phyloP scores from a whole-genome alignment of 2,329 filamentous ascomycete genomes.

The Apiospora rasikravindrae region DNA sequence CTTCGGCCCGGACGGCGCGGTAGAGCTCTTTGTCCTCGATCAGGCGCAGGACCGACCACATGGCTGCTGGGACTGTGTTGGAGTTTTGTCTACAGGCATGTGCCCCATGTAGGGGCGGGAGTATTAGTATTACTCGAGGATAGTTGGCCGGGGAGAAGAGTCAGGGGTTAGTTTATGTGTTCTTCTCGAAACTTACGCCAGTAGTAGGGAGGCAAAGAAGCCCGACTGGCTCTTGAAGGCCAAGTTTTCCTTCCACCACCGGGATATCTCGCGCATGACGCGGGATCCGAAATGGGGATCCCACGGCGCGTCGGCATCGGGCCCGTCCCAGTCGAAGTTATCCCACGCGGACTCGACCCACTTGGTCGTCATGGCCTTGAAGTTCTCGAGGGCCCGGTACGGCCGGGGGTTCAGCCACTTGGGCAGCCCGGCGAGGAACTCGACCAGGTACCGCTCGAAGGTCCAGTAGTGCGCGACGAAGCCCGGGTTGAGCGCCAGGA shows the following conservation, averaged over 20 bases:
- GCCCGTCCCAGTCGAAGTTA: conserved; percentile 29
- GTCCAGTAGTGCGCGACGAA: conserved; percentile 34
- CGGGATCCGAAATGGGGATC: conserved; percentile 37
- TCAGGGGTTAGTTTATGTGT: background rate
- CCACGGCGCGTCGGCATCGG: conserved; percentile 30
- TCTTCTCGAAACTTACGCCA: conserved; percentile 24
- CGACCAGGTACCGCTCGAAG: conserved; percentile 30
- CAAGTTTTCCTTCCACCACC: conserved; percentile 27
- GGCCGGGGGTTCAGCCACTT: conserved; percentile 30
- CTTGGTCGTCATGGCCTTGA: conserved; percentile 23
- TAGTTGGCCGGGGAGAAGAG: background rate
- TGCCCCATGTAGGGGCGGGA: background rate
- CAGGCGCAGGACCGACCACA: conserved; percentile 38
- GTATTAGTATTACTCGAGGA: background rate
- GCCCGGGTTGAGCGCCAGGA: conserved; percentile 33
- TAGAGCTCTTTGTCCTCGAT: conserved; percentile 32
- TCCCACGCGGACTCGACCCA: conserved; percentile 25
- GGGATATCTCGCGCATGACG: conserved; percentile 28
- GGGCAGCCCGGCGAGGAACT: conserved; percentile 32
- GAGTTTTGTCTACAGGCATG: conserved; percentile 29
- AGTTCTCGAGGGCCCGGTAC: conserved; percentile 26
- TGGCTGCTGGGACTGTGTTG: conserved; percentile 37
- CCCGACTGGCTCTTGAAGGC: conserved; percentile 25
- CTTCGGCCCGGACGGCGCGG: conserved; percentile 30
- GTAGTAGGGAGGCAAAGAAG: conserved; percentile 18